Evolutionary conservation across 371 early-diverging fungal genomes (phyloP).

Genomic region (Choanephora cucurbitarum): DNA sequence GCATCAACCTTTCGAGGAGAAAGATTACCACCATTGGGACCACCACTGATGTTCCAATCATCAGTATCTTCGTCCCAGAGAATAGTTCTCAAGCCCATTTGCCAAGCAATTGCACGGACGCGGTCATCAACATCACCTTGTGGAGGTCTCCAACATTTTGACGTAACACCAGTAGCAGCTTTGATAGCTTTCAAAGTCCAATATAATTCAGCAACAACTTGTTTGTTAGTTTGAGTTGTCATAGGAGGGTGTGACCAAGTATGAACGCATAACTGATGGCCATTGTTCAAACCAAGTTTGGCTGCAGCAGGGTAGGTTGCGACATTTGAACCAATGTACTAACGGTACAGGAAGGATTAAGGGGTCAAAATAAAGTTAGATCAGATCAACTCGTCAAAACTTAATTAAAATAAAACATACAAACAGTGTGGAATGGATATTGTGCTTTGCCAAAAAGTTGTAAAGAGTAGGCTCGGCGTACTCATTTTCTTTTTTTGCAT

Average conservation of each 20-base stretch:
- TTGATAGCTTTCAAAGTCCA: slow-evolving; percentile 54
- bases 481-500: slow-evolving; percentile 18
- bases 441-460: slow-evolving; percentile 36
- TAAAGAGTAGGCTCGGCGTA: slow-evolving; percentile 46
- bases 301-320: slow-evolving; percentile 44
- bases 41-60: slow-evolving; percentile 16
- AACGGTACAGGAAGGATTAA: neutral
- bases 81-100: slow-evolving; percentile 48
- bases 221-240: slow-evolving; percentile 51
- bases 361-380: no score
- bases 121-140: slow-evolving; percentile 57
- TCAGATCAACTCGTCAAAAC: no score
- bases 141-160: slow-evolving; percentile 57
- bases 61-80: slow-evolving; percentile 48
- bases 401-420: slow-evolving; percentile 15
- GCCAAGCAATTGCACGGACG: slow-evolving; percentile 52
- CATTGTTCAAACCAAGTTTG: slow-evolving; percentile 41
- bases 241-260: slow-evolving; percentile 62
- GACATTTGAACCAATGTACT: slow-evolving; percentile 53
- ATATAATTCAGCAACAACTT: slow-evolving; percentile 59
- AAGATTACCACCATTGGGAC: slow-evolving; percentile 26
- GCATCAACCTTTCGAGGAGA: slow-evolving; percentile 31
- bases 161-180: slow-evolving; percentile 55
- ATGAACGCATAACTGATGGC: slow-evolving; percentile 50
- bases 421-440: slow-evolving; percentile 23